These are phyloP conservation scores for Aspergillus wentii DNA, from an alignment of 495 filamentous ascomycete genomes.

Conservation along the genomic window DNA sequence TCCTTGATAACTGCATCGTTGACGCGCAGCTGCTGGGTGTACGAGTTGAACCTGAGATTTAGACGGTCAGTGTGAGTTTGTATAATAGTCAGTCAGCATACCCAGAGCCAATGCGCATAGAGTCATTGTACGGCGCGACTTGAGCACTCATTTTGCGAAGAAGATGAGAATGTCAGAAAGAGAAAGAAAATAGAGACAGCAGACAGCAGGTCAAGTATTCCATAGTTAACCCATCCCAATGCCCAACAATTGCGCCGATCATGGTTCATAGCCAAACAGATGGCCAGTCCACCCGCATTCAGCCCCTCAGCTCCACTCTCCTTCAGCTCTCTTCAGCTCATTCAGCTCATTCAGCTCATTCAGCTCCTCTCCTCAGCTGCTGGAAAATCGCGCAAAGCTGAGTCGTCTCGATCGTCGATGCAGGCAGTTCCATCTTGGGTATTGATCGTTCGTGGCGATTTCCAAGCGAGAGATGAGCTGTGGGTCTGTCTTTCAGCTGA, in stretches of 20 bases:
- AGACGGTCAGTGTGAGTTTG: background rate
- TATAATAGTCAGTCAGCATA: background rate
- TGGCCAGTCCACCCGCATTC: background rate
- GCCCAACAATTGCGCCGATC: too few relatives aligned
- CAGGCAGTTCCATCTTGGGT: too few relatives aligned
- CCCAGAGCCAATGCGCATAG: background rate
- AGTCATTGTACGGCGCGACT: background rate
- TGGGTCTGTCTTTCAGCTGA: background rate
- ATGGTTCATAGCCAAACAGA: too few relatives aligned
- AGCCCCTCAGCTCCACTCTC: background rate
- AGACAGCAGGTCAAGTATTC: too few relatives aligned
- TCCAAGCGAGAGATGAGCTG: background rate
- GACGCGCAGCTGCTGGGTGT: background rate
- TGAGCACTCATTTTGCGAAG: background rate
- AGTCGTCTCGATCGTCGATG: background rate
- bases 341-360: background rate
- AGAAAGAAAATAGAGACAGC: too few relatives aligned
- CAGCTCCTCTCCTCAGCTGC: background rate
- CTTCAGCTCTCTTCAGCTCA: background rate
- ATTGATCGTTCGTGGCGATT: background rate
- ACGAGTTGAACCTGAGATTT: background rate
- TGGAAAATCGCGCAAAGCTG: background rate
- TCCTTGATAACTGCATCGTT: background rate
- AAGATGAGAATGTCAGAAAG: too few relatives aligned
- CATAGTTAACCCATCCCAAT: too few relatives aligned